Evolutionary conservation across 2,329 filamentous ascomycete species (phyloP).

Genomic region (Xylariaceae sp.): DNA sequence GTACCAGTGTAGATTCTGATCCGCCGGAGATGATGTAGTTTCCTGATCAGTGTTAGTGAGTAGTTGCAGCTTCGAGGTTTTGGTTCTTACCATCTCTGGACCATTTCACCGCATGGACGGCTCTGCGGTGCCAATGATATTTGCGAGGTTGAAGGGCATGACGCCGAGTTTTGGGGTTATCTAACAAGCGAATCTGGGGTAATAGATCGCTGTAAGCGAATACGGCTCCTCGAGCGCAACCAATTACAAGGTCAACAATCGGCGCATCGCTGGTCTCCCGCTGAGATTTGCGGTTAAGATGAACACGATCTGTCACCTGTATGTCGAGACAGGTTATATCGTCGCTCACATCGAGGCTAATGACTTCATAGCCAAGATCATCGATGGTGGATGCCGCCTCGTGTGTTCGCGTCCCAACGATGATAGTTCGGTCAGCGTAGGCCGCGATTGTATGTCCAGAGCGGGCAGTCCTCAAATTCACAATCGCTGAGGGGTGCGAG

Average conservation of each 20-base stretch:
- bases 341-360: slow-evolving; percentile 64
- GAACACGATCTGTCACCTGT: slow-evolving; percentile 47
- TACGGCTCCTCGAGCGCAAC: slow-evolving; percentile 77
- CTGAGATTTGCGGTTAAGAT: slow-evolving; percentile 42
- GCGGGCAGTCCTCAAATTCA: slow-evolving; percentile 56
- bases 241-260: slow-evolving; percentile 76
- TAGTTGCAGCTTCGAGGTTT: background rate
- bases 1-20: slow-evolving; percentile 82
- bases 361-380: slow-evolving; percentile 61
- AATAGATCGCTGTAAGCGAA: slow-evolving; percentile 82
- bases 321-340: slow-evolving; percentile 72
- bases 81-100: slow-evolving; percentile 77
- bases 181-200: slow-evolving; percentile 56
- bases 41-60: slow-evolving; percentile 54
- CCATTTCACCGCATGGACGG: slow-evolving; percentile 87
- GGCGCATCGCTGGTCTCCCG: slow-evolving; percentile 36
- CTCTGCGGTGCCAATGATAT: slow-evolving; percentile 89
- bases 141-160: slow-evolving; percentile 65
- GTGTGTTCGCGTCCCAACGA: slow-evolving; percentile 60
- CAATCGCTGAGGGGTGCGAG: slow-evolving; percentile 46
- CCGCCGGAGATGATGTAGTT: slow-evolving; percentile 96
- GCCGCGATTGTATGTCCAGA: slow-evolving; percentile 65
- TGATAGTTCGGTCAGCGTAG: slow-evolving; percentile 57
- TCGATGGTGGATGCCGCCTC: slow-evolving; percentile 42
- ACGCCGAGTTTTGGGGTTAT: slow-evolving; percentile 47